These are phyloP conservation scores for Ophiostoma perfectum DNA, from an alignment of 2,329 filamentous ascomycete species.

Conservation along the genomic window DNA sequence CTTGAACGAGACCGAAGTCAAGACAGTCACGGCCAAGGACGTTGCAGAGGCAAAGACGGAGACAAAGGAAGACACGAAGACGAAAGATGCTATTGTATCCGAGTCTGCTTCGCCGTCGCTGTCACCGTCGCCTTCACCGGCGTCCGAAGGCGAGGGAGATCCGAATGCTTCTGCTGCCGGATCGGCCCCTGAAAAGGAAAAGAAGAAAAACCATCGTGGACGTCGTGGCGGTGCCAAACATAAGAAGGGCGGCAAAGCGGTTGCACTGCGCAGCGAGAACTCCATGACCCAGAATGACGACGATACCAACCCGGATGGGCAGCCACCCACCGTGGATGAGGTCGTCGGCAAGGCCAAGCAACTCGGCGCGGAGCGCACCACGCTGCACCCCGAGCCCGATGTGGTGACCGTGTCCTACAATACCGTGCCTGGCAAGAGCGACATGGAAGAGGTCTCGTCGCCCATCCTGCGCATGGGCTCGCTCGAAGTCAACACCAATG, in stretches of 20 bases:
- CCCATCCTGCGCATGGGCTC: slow-evolving; percentile 57
- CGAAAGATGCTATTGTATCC: background rate
- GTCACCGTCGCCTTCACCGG: background rate
- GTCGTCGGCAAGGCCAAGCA: slow-evolving; percentile 55
- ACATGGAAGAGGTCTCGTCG: slow-evolving; percentile 56
- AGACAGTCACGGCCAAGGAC: background rate
- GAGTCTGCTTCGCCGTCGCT: background rate
- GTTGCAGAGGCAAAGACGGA: background rate
- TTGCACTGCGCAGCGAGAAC: slow-evolving; percentile 36
- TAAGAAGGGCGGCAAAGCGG: slow-evolving; percentile 41
- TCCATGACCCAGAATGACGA: slow-evolving; percentile 42
- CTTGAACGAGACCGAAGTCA: background rate
- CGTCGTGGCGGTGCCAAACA: slow-evolving; percentile 67
- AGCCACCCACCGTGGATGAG: slow-evolving; percentile 52
- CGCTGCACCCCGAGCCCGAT: slow-evolving; percentile 53
- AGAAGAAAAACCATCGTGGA: slow-evolving; percentile 64
- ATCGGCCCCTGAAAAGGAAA: slow-evolving; percentile 37
- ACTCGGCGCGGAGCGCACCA: slow-evolving; percentile 40
- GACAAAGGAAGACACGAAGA: background rate
- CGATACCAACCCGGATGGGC: slow-evolving; percentile 37
- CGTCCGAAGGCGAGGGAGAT: background rate
- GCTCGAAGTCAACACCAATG: slow-evolving; percentile 58
- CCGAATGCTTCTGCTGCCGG: background rate
- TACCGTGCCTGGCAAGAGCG: slow-evolving; percentile 32
- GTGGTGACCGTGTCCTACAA: slow-evolving; percentile 48